Evolutionary conservation across 2,329 filamentous ascomycete genomes (phyloP).

Genomic region (Akanthomyces muscarius): DNA sequence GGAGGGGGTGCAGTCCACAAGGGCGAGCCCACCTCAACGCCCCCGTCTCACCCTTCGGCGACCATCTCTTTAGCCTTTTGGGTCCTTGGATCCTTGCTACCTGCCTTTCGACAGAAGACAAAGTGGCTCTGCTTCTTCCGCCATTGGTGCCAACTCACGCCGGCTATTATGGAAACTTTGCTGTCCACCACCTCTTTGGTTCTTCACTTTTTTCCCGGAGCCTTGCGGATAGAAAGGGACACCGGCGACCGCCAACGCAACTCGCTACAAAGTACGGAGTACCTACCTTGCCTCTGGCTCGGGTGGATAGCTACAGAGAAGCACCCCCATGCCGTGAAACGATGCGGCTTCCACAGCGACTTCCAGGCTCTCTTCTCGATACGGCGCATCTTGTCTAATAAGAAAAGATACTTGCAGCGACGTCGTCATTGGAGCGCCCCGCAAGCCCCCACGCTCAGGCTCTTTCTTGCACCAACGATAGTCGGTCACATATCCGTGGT

Average conservation of each 20-base stretch:
- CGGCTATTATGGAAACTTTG: slow-evolving; percentile 1
- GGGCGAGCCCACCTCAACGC: slow-evolving; percentile 9
- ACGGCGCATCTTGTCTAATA: slow-evolving; percentile 2
- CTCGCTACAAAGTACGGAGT: neutral
- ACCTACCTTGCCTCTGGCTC: neutral
- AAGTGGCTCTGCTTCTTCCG: slow-evolving; percentile 12
- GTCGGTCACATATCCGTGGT: slow-evolving; percentile 9
- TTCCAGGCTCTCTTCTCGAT: neutral
- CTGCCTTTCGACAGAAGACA: slow-evolving; percentile 2
- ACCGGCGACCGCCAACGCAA: neutral
- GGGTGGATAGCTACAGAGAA: neutral
- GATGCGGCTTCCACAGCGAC: slow-evolving; percentile 4
- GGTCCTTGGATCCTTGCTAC: neutral
- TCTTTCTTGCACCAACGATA: slow-evolving; percentile 11
- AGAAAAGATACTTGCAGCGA: slow-evolving; percentile 3
- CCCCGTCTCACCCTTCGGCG: slow-evolving; percentile 14
- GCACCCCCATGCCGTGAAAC: slow-evolving; percentile 7
- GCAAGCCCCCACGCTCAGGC: slow-evolving; percentile 10
- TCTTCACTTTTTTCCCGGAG: neutral
- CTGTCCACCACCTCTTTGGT: slow-evolving; percentile 5
- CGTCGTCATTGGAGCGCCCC: slow-evolving; percentile 12
- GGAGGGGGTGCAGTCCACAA: slow-evolving; percentile 2
- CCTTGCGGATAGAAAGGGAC: neutral
- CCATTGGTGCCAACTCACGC: slow-evolving; percentile 12
- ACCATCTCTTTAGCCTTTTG: slow-evolving; percentile 8